Conservation (phyloP, 164 flowering plant species). For the Umbilicus rupestris region DNA sequence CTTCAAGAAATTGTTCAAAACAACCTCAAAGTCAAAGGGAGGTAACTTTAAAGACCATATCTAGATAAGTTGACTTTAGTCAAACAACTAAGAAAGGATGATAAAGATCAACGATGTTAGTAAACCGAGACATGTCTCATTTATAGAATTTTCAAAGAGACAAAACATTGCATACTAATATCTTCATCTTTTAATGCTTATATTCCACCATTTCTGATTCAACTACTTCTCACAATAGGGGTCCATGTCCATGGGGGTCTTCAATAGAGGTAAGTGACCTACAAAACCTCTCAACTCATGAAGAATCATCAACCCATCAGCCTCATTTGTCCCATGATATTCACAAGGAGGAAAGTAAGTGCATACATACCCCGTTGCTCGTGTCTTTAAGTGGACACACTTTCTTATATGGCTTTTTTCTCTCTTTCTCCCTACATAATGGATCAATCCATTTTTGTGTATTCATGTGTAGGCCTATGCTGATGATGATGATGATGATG, state of each 20-base stretch:
- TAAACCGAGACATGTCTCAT: too few species aligned
- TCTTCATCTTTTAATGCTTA: too few species aligned
- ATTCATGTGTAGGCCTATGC: too few species aligned
- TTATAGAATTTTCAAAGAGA: too few species aligned
- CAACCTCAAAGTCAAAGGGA: neutral
- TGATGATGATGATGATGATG: too few species aligned
- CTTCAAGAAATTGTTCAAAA: slow-evolving; percentile 18
- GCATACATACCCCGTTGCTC: too few species aligned
- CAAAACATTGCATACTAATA: too few species aligned
- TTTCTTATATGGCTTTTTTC: neutral
- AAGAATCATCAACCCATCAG: neutral
- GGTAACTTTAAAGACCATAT: neutral
- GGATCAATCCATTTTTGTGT: neutral
- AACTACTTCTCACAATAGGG: neutral
- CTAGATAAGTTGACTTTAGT: too few species aligned
- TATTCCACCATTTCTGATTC: too few species aligned
- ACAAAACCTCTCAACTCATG: neutral
- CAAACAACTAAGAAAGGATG: too few species aligned
- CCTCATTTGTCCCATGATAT: neutral
- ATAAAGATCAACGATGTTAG: too few species aligned
- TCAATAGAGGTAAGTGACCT: neutral
- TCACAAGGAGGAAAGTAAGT: neutral
- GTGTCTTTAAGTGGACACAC: neutral
- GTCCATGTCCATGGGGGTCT: neutral
- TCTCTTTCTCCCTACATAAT: too few species aligned